A percentile compares a stretch with the other conserved stretches of the same genome.
phyloP scores from a whole-genome alignment of 768 basidiomycete genomes.

The Lactarius evosmus region DNA sequence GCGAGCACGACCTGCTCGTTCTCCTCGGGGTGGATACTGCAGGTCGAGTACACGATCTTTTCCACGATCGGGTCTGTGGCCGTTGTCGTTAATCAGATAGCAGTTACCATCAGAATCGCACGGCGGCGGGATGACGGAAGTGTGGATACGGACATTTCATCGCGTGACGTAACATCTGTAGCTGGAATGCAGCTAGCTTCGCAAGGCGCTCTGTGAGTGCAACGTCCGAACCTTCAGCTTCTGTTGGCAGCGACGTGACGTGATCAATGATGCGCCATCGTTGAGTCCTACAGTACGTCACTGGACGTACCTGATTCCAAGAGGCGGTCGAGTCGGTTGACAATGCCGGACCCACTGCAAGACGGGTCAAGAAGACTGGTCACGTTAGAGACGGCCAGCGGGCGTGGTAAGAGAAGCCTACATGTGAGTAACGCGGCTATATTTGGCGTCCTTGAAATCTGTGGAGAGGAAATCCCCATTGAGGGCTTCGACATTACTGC shows the following conservation, averaged over 20 bases:
- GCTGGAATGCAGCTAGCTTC: constrained; percentile 85
- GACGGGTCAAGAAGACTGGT: constrained; percentile 88
- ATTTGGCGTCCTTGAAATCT: constrained; percentile 65
- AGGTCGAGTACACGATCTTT: constrained; percentile 96
- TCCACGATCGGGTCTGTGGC: constrained; percentile 65
- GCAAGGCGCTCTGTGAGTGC: constrained; percentile 66
- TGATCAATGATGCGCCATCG: constrained; percentile 11
- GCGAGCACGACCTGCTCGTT: constrained; percentile 88
- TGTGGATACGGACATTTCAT: constrained; percentile 71
- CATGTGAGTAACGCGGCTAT: constrained; percentile 78
- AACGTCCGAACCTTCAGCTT: constrained; percentile 51
- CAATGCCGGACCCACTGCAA: constrained; percentile 92
- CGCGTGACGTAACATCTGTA: constrained; percentile 88
- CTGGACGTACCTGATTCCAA: constrained; percentile 59
- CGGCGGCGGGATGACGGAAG: not conserved
- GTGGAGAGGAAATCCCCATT: constrained; percentile 81
- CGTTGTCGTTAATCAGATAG: not conserved
- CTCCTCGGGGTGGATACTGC: constrained; percentile 86
- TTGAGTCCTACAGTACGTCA: not conserved
- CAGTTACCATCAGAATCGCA: not conserved
- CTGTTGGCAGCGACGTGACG: constrained; percentile 30
- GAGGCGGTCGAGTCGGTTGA: constrained; percentile 84
- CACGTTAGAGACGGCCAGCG: not conserved
- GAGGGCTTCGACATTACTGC: constrained; percentile 71
- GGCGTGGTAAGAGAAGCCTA: constrained; percentile 39